Percentiles rank a stretch among this genome's conserved stretches.
Conservation (phyloP, 805 yeast genomes). For the Candida silvicultrix region DNA sequence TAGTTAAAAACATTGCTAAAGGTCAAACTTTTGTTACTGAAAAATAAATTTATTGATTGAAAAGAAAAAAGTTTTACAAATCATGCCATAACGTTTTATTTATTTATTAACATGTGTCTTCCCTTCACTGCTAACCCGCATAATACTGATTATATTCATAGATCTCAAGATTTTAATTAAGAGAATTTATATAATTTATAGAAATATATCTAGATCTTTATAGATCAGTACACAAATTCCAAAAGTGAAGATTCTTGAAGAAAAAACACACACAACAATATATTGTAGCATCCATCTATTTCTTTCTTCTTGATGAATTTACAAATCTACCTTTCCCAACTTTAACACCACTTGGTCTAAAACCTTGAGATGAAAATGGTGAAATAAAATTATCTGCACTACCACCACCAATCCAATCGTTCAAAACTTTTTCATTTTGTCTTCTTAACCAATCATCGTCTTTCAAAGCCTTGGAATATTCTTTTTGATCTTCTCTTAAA, state of each 20-base stretch:
- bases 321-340: constrained; percentile 85
- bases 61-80: too few relatives aligned
- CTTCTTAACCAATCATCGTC: constrained; percentile 83
- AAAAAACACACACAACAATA: too few relatives aligned
- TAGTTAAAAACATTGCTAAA: constrained; percentile 86
- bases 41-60: constrained; percentile 47
- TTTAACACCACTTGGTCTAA: constrained; percentile 58
- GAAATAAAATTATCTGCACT: constrained; percentile 81
- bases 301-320: constrained; percentile 50
- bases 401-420: constrained; percentile 93
- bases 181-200: background rate
- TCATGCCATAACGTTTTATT: background rate
- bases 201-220: too few relatives aligned
- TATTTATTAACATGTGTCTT: constrained; percentile 1
- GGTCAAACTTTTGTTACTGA: constrained; percentile 82
- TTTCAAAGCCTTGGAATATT: constrained; percentile 81
- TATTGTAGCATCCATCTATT: constrained; percentile 4
- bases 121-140: too few relatives aligned
- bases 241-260: too few relatives aligned
- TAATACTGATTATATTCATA: too few relatives aligned
- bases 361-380: constrained; percentile 73
- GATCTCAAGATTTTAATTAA: too few relatives aligned
- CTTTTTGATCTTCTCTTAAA: constrained; percentile 90
- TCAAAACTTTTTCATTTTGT: constrained; percentile 77
- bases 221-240: too few relatives aligned